Evolutionary conservation across 768 basidiomycete species (phyloP).

Genomic region (Naganishia kalamii): DNA sequence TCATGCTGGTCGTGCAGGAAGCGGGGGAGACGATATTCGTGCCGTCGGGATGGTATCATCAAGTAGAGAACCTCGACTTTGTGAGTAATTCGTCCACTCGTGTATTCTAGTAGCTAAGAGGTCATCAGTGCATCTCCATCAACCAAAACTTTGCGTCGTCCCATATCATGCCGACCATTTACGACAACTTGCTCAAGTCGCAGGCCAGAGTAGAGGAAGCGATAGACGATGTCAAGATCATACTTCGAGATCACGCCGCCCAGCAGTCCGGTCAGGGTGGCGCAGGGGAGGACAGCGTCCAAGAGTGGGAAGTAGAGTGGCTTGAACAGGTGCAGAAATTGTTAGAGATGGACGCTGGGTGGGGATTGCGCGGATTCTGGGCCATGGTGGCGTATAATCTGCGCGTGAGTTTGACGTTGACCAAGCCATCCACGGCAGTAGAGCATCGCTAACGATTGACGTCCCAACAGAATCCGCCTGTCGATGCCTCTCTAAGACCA

Average conservation of each 20-base stretch:
- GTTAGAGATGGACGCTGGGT: slow-evolving; percentile 42
- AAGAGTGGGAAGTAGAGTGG: slow-evolving; percentile 41
- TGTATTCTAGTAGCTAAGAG: background rate
- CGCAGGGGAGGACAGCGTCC: background rate
- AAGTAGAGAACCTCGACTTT: slow-evolving; percentile 42
- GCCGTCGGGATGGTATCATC: slow-evolving; percentile 46
- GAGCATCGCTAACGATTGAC: background rate
- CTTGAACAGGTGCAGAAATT: slow-evolving; percentile 39
- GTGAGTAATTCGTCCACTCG: slow-evolving; percentile 24
- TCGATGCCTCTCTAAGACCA: background rate
- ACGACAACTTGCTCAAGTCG: slow-evolving; percentile 40
- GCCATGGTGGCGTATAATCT: slow-evolving; percentile 33
- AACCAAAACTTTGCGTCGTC: slow-evolving; percentile 47
- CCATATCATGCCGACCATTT: slow-evolving; percentile 35
- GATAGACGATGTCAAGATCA: slow-evolving; percentile 35
- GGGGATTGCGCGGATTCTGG: slow-evolving; percentile 42
- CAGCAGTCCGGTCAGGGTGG: background rate
- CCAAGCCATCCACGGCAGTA: background rate
- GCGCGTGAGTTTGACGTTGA: slow-evolving; percentile 23
- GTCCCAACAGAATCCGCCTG: background rate
- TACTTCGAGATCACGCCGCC: slow-evolving; percentile 23
- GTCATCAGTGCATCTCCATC: slow-evolving; percentile 44
- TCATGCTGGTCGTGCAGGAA: slow-evolving; percentile 32
- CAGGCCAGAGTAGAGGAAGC: slow-evolving; percentile 42
- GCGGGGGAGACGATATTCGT: slow-evolving; percentile 46